Evolutionary conservation across 768 basidiomycete genomes (phyloP).

Genomic region (Trametopsis cervina): DNA sequence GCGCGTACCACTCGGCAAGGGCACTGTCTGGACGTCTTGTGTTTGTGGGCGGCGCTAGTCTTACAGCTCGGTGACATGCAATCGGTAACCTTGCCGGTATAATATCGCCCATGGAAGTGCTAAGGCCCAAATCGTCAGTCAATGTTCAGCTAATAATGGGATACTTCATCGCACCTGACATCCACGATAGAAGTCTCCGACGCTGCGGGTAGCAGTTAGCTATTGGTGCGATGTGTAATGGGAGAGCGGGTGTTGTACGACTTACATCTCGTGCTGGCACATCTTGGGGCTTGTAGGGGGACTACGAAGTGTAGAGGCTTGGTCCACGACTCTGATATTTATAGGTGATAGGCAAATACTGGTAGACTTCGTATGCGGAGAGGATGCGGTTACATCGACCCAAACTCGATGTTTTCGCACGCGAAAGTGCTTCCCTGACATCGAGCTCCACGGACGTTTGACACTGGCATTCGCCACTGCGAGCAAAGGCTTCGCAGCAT

Average conservation of each 20-base stretch:
- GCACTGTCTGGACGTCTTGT: constrained; percentile 28
- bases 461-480: no score
- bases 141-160: no score
- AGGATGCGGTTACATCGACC: no score
- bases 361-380: no score
- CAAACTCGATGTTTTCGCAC: no score
- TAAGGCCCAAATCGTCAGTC: constrained; percentile 6
- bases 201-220: constrained; percentile 15
- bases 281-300: constrained; percentile 12
- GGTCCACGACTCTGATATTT: neutral
- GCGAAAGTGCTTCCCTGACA: no score
- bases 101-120: constrained; percentile 34
- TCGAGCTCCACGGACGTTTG: no score
- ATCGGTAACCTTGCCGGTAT: constrained; percentile 26
- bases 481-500: no score
- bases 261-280: constrained; percentile 33
- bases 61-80: constrained; percentile 27
- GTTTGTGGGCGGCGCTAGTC: constrained; percentile 28
- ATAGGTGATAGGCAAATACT: no score
- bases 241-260: neutral
- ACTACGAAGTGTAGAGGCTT: neutral
- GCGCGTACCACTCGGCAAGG: constrained; percentile 23
- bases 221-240: constrained; percentile 2
- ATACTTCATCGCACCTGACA: constrained; percentile 31
- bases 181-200: constrained; percentile 31